These are phyloP conservation scores for Hordeum marinum DNA, from an alignment of 176 grass and related monocot species.

Conservation along the genomic window DNA sequence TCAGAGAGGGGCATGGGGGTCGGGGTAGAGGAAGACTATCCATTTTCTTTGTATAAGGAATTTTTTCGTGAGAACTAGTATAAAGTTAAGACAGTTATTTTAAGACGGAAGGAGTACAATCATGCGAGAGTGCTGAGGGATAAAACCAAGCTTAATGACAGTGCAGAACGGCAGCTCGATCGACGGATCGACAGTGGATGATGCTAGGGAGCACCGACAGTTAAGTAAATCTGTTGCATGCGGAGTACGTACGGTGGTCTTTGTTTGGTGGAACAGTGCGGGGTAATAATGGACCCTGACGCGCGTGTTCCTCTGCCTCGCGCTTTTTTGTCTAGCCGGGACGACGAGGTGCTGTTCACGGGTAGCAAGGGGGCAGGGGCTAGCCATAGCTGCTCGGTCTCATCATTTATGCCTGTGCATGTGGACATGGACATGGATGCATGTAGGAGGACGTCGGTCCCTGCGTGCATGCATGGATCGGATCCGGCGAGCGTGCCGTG, in stretches of 20 bases:
- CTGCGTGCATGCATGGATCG: neutral
- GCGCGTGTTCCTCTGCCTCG: neutral
- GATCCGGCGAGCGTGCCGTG: neutral
- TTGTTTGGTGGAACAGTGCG: neutral
- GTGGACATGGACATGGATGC: neutral
- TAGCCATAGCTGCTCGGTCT: too few relatives aligned
- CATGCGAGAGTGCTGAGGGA: too few relatives aligned
- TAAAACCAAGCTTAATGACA: neutral
- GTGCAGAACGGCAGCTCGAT: neutral
- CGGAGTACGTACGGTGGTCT: too few relatives aligned
- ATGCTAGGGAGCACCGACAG: neutral
- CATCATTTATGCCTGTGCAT: neutral
- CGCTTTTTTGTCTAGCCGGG: neutral
- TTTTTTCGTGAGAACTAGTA: too few relatives aligned
- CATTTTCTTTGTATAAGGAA: too few relatives aligned
- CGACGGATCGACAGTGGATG: neutral
- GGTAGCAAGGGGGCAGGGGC: neutral
- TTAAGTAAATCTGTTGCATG: neutral
- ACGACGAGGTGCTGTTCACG: neutral
- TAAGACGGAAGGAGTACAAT: too few relatives aligned
- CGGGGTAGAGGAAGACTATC: too few relatives aligned
- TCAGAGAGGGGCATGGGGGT: too few relatives aligned
- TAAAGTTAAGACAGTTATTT: too few relatives aligned
- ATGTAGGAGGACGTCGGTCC: neutral
- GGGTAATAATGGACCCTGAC: neutral